These are phyloP conservation scores for Ustilaginoidea virens DNA, from an alignment of 2,329 filamentous ascomycete genomes.

Conservation along the genomic window DNA sequence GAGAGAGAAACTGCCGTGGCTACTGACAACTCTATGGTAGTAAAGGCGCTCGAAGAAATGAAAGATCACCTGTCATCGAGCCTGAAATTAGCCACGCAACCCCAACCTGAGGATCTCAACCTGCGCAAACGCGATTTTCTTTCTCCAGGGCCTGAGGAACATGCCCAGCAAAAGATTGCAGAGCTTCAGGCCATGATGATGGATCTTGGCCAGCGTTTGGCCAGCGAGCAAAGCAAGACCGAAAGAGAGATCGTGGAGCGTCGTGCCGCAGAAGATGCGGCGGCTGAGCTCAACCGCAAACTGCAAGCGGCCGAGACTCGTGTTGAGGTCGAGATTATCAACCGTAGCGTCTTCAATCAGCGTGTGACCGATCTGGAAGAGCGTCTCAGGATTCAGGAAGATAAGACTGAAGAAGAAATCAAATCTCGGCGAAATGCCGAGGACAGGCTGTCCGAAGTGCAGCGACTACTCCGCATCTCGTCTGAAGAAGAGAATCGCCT, in stretches of 20 bases:
- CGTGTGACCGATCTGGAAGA: conserved; percentile 56
- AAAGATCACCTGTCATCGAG: conserved; percentile 29
- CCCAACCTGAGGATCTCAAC: conserved; percentile 32
- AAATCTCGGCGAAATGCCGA: conserved; percentile 49
- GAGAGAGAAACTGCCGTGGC: conserved; percentile 10
- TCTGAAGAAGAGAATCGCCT: conserved; percentile 60
- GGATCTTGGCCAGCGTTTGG: conserved; percentile 43
- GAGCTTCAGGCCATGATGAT: conserved; percentile 44
- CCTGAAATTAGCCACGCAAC: conserved; percentile 13
- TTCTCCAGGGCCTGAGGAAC: conserved; percentile 32
- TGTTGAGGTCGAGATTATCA: conserved; percentile 45
- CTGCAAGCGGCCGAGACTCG: conserved; percentile 42
- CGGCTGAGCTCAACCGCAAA: conserved; percentile 36
- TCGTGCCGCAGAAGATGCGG: conserved; percentile 35
- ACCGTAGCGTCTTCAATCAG: conserved; percentile 40
- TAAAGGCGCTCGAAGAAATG: conserved; percentile 52
- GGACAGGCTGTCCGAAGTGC: conserved; percentile 57
- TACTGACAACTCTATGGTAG: conserved; percentile 32
- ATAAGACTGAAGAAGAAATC: conserved; percentile 48
- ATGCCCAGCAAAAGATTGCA: conserved; percentile 35
- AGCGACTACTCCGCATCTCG: conserved; percentile 50
- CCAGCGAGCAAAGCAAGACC: conserved; percentile 28
- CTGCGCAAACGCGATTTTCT: conserved; percentile 33
- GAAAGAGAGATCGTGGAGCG: conserved; percentile 34
- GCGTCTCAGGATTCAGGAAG: conserved; percentile 47